Conservation (phyloP, 2,329 filamentous ascomycete genomes). For the Cladophialophora chaetospira region DNA sequence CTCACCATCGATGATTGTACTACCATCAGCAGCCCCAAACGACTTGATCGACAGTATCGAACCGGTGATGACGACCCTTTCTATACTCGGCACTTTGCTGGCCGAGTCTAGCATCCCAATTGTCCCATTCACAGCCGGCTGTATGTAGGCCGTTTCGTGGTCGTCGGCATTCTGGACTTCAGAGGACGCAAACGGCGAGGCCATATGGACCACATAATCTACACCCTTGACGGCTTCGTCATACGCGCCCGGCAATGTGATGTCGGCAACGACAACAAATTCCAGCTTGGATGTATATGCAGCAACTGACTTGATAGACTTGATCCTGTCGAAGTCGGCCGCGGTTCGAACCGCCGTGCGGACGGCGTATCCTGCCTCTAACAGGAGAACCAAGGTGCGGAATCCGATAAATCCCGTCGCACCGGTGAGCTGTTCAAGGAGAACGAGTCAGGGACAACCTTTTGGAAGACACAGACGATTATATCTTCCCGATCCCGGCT, state of each 20-base stretch:
- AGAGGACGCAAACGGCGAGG: conserved; percentile 20
- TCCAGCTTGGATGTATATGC: conserved; percentile 20
- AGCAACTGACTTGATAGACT: conserved; percentile 15
- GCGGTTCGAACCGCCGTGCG: conserved; percentile 31
- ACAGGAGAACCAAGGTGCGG: conserved; percentile 26
- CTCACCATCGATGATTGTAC: no score
- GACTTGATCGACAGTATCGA: no score
- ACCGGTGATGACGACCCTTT: background rate
- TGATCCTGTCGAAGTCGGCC: conserved; percentile 20
- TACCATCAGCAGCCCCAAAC: no score
- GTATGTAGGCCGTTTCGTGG: background rate
- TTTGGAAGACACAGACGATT: no score
- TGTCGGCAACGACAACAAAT: conserved; percentile 36
- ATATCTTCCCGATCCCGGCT: no score
- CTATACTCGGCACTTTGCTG: background rate
- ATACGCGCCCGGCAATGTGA: conserved; percentile 38
- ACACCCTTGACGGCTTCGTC: conserved; percentile 41
- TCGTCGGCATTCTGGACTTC: background rate
- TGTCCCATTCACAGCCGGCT: background rate
- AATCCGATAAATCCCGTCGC: conserved; percentile 34
- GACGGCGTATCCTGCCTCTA: conserved; percentile 30
- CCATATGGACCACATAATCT: conserved; percentile 40
- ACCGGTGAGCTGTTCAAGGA: conserved; percentile 24
- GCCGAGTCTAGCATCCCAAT: background rate
- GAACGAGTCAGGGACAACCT: no score